Evolutionary conservation across 2,329 filamentous ascomycete genomes (phyloP), one percentile per base, ranked within the genome.

Genomic region (Ceratocystis alfenasii): DNA sequence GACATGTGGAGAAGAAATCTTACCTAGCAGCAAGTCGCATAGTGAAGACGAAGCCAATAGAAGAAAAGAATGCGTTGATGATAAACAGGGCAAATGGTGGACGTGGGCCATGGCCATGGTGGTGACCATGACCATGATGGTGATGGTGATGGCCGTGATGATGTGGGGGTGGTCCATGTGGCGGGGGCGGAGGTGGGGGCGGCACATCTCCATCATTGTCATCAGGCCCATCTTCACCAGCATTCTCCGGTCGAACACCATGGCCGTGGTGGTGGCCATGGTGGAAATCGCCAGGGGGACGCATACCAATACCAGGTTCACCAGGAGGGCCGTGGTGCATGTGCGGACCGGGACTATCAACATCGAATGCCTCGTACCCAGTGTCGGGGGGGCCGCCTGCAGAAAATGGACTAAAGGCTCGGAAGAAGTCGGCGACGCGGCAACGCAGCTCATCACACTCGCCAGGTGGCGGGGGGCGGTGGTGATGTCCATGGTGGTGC

Each of bases 281-380:
- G 20, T 59, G 28, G 30, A 66, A 64, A n/a, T 50, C 53, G 33
- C 65, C 53, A 28, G 65, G 65, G 15, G 65, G 65, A 10, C 50
- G 61, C 61, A 66, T 66, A 17, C 65, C 65, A 28, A 66, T 62
- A 17, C 65, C 65, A 17, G 65, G 65, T 33, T 63, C 48, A 45
- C 65, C 61, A 6, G 62, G 65, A 20, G 28, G 65, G 25, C 62
- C 65, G 5, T 64, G 53, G 50, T 65, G 65, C 57, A 44, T 57
- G 57, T 67, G 66, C 28, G 53, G 57, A 33, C 53, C 65, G 22
- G 48, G 25, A 22, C 53, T 63, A 17, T 53, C 45, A 30, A 48
- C 44, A 17, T 36, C 61, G 20, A 30, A 50, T 2, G 61, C 8
- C 61, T 33, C 30, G 61, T 63, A 57, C 28, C 17, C 61, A 8